Evolutionary conservation across 2,329 filamentous ascomycete genomes (phyloP), one percentile per base, ranked within the genome.

Genomic region (Colletotrichum salicis): DNA sequence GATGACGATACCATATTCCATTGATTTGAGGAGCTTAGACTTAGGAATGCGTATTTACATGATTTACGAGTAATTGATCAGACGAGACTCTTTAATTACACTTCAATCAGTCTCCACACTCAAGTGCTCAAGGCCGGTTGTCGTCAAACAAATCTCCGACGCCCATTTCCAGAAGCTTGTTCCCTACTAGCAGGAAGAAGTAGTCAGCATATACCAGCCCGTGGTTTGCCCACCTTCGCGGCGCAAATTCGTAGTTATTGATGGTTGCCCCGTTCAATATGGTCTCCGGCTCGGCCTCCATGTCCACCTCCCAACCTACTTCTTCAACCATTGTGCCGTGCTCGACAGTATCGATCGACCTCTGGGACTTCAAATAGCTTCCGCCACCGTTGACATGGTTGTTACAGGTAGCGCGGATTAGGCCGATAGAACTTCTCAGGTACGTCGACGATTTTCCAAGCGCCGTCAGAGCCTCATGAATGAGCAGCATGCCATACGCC

Each of bases 181-280:
- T 87, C 7, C 85, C 85, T 45, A 85, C 80, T 37, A 85, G 77
- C 15, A 87, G 68, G 37, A 86, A 81, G 67, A 81, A 86, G 73
- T 87, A 87, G 70, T 87, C 85, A 0, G 85, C 85, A 75, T 87
- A 87, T 0, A 87, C 84, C 24, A 87, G 71, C 1, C 85, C 84
- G 75, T 86, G 84, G 64, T 86, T 78, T 6, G 81, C 80, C 76
- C 84, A 86, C 41, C 81, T 79, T 58, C 81, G 79, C 29, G 83
- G 84, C 11, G 84, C 84, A 76, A 82, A 82, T 70, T 84, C 79
- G 57, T 84, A 84, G 73, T 85, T 84, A 66, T 86, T 86, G 12
- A 85, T 84, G 1, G 85, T 86, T 5, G 84, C 81, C 62, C 85
- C 83, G 13, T 79, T 77, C 8, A 88, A 72, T 22, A 88, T 86